These are phyloP conservation scores for Pseudocercospora vitis DNA, from an alignment of 2,329 filamentous ascomycete species.

Conservation along the genomic window DNA sequence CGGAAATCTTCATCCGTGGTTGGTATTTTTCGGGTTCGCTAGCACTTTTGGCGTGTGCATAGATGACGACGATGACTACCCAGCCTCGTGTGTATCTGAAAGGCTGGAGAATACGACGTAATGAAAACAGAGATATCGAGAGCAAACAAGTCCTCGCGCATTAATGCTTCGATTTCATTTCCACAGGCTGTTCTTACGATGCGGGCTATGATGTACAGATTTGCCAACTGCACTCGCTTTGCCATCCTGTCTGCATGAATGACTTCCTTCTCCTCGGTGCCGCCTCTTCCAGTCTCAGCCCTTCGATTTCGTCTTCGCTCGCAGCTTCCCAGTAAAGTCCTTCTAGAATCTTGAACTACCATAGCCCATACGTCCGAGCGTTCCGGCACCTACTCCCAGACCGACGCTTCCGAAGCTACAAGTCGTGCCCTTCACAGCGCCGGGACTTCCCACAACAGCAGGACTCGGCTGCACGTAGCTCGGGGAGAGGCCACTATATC, in stretches of 20 bases:
- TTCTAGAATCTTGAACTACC: not conserved
- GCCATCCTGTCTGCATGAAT: too few species aligned
- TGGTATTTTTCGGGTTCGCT: not conserved
- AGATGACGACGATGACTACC: not conserved
- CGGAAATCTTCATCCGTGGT: not conserved
- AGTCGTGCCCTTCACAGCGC: not conserved
- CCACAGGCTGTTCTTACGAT: too few species aligned
- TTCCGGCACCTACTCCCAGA: not conserved
- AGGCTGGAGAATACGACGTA: constrained; percentile 1
- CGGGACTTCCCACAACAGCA: constrained; percentile 14
- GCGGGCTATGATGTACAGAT: too few species aligned
- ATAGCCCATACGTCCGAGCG: not conserved
- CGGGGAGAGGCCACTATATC: constrained; percentile 24
- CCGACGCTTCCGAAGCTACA: not conserved
- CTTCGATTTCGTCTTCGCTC: too few species aligned
- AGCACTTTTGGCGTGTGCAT: constrained; percentile 8
- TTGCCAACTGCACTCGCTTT: too few species aligned
- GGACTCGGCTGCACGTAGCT: not conserved
- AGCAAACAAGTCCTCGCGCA: too few species aligned
- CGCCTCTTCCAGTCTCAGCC: too few species aligned
- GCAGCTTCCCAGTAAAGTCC: not conserved
- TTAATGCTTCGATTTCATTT: too few species aligned
- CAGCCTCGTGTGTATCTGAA: not conserved
- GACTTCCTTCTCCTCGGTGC: too few species aligned
- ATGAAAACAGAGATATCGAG: not conserved